Evolutionary conservation across 1,284 basidiomycete genomes (phyloP), one percentile per base, ranked within the genome.

Genomic region (Porodaedalea pini): DNA sequence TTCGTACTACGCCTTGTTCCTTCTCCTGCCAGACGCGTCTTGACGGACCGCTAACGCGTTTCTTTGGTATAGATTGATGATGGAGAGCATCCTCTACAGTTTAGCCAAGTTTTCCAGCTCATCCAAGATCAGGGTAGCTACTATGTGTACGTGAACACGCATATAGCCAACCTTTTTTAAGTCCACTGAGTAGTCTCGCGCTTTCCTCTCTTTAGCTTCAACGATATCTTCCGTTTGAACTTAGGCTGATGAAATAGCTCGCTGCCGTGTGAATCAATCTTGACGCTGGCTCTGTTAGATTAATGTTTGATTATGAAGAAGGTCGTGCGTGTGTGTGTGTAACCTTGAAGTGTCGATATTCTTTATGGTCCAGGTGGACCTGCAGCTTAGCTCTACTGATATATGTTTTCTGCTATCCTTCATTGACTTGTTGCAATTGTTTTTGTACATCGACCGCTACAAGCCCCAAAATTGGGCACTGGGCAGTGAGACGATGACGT

Each of bases 21-120:
- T 34, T 10, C 47, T 19, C n/a, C 37, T 41, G 31, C 27, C 10
- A 50, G 19, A 21, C 45, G 32, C 17, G 32, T 31, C 37, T 17
- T n/a, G 17, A 45, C 36, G 13, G 19, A 7, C 23, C 8, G n/a
- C 34, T 40, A 45, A 57, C 32, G 1, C 23, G n/a, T 19, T 29
- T 39, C 7, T 17, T 45, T 31, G 47, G 8, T 8, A 15, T 64
- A 92, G 92, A 82, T 96, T 62, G 94, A 95, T 62, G 90, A 88
- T 66, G 80, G 78, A 63, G 57, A 73, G 57, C 90, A 92, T 67
- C 83, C 91, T n/a, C 76, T 98, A 59, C 85, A 85, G 67, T 98
- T 92, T 79, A 90, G 86, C 63, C 94, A 97, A 73, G 77, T 87
- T 59, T 99, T 98, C 84, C 93, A 95, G 64, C 83, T 98, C 51